phyloP scores from a whole-genome alignment of 345 rosid genomes.

The Citrus medica region DNA sequence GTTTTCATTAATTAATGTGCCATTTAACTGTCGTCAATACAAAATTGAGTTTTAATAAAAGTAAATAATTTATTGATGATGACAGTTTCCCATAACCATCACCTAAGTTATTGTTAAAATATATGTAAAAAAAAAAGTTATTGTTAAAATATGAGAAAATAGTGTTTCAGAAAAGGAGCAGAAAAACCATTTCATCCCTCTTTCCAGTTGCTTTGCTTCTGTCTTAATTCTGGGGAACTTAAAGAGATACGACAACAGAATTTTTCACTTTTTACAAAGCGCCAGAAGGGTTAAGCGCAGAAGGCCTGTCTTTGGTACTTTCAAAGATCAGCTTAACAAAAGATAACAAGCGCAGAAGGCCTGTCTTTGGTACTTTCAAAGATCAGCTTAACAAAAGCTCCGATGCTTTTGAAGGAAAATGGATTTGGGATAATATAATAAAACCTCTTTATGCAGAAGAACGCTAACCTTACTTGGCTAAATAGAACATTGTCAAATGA shows the following conservation, averaged over 20 bases:
- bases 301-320: conserved; percentile 40
- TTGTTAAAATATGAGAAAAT: not conserved
- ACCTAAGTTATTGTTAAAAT: too few relatives aligned
- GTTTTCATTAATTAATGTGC: too few relatives aligned
- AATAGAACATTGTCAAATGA: conserved; percentile 67
- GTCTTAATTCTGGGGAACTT: conserved; percentile 47
- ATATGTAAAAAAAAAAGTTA: too few relatives aligned
- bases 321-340: conserved; percentile 47
- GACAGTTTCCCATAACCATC: too few relatives aligned
- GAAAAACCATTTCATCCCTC: conserved; percentile 36
- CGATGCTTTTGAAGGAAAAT: conserved; percentile 72
- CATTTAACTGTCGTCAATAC: too few relatives aligned
- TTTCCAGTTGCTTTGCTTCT: conserved; percentile 49
- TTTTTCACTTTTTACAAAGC: conserved; percentile 17
- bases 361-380: conserved; percentile 40
- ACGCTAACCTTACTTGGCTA: conserved; percentile 78
- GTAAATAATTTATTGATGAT: too few relatives aligned
- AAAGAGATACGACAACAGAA: conserved; percentile 30
- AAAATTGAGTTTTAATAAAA: too few relatives aligned
- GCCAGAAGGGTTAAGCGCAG: conserved; percentile 17
- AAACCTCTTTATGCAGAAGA: conserved; percentile 72
- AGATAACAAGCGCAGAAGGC: conserved; percentile 19
- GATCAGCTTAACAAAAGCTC: conserved; percentile 59
- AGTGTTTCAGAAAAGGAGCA: not conserved
- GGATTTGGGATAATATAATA: conserved; percentile 85